phyloP scores from a whole-genome alignment of 225 moss, liverwort and hornwort species.

The Physcomitrium patens region DNA sequence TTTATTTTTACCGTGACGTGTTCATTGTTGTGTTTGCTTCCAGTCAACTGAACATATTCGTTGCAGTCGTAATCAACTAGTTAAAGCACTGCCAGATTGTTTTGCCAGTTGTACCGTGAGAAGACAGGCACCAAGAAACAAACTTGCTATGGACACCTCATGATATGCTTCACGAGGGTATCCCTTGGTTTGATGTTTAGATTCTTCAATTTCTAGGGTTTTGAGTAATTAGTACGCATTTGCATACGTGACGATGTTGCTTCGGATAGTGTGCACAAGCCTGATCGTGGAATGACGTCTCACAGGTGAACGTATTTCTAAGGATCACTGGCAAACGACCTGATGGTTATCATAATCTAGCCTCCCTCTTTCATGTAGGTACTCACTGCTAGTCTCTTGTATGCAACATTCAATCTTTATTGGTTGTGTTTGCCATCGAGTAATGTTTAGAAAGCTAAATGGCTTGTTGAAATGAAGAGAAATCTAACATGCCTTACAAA shows the following conservation, averaged over 20 bases:
- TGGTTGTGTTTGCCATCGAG: no score
- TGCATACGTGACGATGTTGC: neutral
- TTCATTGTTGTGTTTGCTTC: neutral
- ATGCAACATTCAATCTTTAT: no score
- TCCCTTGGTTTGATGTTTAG: neutral
- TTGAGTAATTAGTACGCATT: neutral
- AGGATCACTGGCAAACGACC: constrained; percentile 80
- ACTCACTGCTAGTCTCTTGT: constrained; percentile 11
- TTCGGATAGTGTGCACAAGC: neutral
- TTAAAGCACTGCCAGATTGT: constrained; percentile 8
- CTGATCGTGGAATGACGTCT: constrained; percentile 10
- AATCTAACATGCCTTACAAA: no score
- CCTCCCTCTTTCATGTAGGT: constrained; percentile 86
- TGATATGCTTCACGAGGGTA: neutral
- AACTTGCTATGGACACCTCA: neutral
- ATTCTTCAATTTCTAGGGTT: neutral
- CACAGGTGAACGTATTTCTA: constrained; percentile 83
- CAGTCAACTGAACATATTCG: neutral
- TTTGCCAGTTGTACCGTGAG: no score
- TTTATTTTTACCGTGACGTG: neutral
- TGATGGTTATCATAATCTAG: constrained; percentile 92
- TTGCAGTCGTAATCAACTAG: neutral
- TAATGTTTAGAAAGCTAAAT: no score
- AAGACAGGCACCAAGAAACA: no score
- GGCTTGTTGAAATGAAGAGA: no score